A percentile compares a stretch with the other conserved stretches of the same genome.
phyloP scores from a whole-genome alignment of 2,329 filamentous ascomycete species.

The Fusarium kyushuense region DNA sequence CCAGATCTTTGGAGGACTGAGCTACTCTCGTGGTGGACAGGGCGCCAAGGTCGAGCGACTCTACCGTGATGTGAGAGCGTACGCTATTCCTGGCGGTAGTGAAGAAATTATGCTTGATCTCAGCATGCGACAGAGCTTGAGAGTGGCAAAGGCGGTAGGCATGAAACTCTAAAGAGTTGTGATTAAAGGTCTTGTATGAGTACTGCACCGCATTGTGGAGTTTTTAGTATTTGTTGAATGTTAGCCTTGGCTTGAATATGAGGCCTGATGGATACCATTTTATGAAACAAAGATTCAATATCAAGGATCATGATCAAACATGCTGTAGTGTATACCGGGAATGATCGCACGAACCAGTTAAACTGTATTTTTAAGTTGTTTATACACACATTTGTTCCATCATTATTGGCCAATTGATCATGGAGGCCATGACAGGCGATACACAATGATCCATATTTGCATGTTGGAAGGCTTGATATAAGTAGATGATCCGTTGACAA shows the following conservation, averaged over 20 bases:
- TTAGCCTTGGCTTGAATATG: constrained; percentile 4
- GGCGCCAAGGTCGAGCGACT: constrained; percentile 94
- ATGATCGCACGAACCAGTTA: background rate
- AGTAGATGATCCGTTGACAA: background rate
- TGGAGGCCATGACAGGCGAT: constrained; percentile 6
- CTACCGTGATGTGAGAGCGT: constrained; percentile 94
- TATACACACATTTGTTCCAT: background rate
- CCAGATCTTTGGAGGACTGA: constrained; percentile 96
- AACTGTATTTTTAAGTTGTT: background rate
- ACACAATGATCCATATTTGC: background rate
- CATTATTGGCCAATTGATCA: constrained; percentile 16
- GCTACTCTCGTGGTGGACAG: constrained; percentile 92
- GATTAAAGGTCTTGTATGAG: constrained; percentile 21
- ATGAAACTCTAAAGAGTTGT: constrained; percentile 83
- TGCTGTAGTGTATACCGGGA: no score
- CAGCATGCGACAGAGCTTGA: constrained; percentile 90
- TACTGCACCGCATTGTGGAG: constrained; percentile 24
- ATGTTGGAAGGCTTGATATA: background rate
- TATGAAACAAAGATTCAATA: background rate
- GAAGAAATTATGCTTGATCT: constrained; percentile 99
- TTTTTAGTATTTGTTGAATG: constrained; percentile 18
- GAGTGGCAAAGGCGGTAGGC: constrained; percentile 88
- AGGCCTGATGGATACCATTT: constrained; percentile 17
- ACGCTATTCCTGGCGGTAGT: constrained; percentile 93
- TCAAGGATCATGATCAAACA: no score